Evolutionary conservation across 2,329 filamentous ascomycete genomes (phyloP), one percentile per base, ranked within the genome.

Genomic region (Westerdykella sp.): DNA sequence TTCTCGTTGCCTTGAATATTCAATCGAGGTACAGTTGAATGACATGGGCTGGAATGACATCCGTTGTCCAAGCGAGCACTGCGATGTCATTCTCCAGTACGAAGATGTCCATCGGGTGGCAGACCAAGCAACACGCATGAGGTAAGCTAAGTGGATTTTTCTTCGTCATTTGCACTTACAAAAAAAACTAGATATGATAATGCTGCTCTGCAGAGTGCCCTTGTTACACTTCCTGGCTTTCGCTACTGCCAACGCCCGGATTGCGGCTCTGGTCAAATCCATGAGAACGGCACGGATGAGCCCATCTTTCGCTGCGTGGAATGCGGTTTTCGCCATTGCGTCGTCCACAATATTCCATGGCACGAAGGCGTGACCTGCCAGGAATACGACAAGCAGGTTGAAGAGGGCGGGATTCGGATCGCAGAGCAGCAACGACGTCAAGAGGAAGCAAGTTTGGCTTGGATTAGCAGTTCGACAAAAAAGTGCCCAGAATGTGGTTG

Each of bases 211-310:
- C 65, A 72, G 6, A 62, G 64, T 12, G 69, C 69, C 13, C 63
- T 80, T 40, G 65, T 65, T 11, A 55, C 64, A 37, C 59, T 72
- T 3, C 61, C 69, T 0, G 71, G 73, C 40, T 81, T 79, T 54
- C 59, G 72, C n/a, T 79, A 74, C 72, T 82, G 79, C 50, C 69
- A 76, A 5, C 49, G 49, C 6, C 57, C 72, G 0, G 66, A 62
- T 1, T 82, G 79, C 50, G 63, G 60, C 3, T 73, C 68, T 1
- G 77, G 78, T 0, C 77, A 80, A 45, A 66, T 78, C 10, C 77
- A 80, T 39, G 72, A 78, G 23, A 65, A 57, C 3, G 70, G 70
- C 13, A 47, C 53, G 3, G 60, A 60, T 2, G 67, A 72, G 9
- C 72, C 76, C 2, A 75, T 74, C 14, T 71, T 72, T 55, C 55